A percentile compares a stretch with the other conserved stretches of the same genome.
Conservation (phyloP, 441 rosid species). For the Viola pubescens region DNA sequence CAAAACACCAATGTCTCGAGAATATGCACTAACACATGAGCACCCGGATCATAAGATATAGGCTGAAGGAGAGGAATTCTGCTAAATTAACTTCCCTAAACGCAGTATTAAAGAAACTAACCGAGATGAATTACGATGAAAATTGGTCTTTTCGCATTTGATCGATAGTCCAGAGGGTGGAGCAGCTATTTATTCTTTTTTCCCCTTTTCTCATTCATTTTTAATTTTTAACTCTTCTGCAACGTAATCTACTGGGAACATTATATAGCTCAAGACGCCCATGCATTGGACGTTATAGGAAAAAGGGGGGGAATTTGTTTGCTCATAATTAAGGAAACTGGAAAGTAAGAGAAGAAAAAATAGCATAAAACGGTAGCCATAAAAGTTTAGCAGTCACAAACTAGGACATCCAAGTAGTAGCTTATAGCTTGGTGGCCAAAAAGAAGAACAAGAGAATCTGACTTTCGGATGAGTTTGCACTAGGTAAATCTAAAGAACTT, state of each 20-base stretch:
- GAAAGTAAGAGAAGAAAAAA: not conserved
- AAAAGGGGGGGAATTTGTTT: too few relatives aligned
- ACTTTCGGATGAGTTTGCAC: not conserved
- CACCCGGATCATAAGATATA: too few relatives aligned
- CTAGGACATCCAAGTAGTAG: not conserved
- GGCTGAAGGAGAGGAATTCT: too few relatives aligned
- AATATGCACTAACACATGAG: too few relatives aligned
- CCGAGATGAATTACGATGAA: too few relatives aligned
- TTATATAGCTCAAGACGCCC: not conserved
- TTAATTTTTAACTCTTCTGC: not conserved
- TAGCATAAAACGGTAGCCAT: not conserved
- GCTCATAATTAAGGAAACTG: too few relatives aligned
- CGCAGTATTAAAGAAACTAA: too few relatives aligned
- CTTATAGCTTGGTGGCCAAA: not conserved
- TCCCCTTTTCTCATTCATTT: not conserved
- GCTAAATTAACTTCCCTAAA: too few relatives aligned
- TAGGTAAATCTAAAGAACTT: slow-evolving; percentile 2
- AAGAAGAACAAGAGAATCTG: not conserved
- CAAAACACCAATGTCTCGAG: too few relatives aligned
- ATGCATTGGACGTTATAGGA: too few relatives aligned
- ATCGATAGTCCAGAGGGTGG: too few relatives aligned
- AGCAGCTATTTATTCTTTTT: not conserved
- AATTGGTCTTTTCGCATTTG: too few relatives aligned
- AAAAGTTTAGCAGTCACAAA: slow-evolving; percentile 9
- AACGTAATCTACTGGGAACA: not conserved